Percentiles rank a stretch among this genome's conserved stretches.
phyloP scores from a whole-genome alignment of 306 rosid genomes.

The Ziziphus jujuba region DNA sequence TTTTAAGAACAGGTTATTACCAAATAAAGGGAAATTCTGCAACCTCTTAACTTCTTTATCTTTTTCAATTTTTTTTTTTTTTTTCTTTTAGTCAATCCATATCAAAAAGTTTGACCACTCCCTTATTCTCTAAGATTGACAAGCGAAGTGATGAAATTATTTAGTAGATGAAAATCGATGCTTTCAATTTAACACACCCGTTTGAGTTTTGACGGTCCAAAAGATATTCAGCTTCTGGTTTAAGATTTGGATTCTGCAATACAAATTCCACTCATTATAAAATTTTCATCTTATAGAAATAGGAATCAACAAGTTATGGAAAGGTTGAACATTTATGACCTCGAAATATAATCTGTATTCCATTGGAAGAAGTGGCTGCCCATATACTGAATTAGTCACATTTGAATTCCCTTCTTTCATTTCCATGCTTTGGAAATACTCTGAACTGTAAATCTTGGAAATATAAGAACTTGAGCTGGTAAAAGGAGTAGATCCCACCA shows the following conservation, averaged over 20 bases:
- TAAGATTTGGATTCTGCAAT: conserved; percentile 54
- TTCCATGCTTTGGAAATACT: conserved; percentile 30
- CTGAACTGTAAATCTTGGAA: conserved; percentile 34
- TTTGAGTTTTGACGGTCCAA: conserved; percentile 40
- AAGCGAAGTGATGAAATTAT: conserved; percentile 6
- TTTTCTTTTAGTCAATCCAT: neutral
- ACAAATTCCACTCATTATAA: neutral
- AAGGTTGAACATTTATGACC: conserved; percentile 45
- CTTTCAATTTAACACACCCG: conserved; percentile 46
- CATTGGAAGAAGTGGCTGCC: conserved; percentile 73
- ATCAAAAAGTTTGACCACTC: neutral
- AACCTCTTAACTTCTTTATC: too few species aligned
- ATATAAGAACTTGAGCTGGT: conserved; percentile 35
- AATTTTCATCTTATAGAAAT: conserved; percentile 1
- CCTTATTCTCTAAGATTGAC: conserved; percentile 4
- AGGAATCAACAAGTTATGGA: conserved; percentile 8
- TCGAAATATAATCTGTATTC: conserved; percentile 75
- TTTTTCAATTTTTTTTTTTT: too few species aligned
- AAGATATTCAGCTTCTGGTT: conserved; percentile 76
- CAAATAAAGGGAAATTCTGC: too few species aligned
- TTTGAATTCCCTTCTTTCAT: conserved; percentile 34
- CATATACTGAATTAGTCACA: conserved; percentile 47
- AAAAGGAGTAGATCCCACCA: conserved; percentile 48
- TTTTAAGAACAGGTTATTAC: too few species aligned
- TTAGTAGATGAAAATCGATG: neutral